Conservation (phyloP, 75 land plant species). For the Isoetes taiwanensis region DNA sequence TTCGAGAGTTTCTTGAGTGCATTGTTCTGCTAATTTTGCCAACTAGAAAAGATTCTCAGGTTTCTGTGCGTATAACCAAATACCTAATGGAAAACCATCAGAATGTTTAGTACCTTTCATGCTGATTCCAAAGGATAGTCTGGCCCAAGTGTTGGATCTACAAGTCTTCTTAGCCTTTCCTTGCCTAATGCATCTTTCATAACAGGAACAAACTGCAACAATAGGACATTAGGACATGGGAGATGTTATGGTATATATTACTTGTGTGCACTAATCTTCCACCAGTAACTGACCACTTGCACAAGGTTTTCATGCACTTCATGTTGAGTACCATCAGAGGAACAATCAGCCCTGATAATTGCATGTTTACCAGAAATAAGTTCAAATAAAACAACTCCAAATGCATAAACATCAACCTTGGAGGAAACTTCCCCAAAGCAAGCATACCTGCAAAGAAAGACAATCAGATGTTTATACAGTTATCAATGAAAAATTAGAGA, state of each 20-base stretch:
- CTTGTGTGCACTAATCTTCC: too few species aligned
- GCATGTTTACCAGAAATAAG: not conserved
- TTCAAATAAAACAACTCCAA: conserved; percentile 3
- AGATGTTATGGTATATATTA: not conserved
- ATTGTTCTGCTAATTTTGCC: not conserved
- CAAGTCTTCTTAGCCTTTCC: not conserved
- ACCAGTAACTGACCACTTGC: not conserved
- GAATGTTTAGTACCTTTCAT: not conserved
- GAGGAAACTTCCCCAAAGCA: not conserved
- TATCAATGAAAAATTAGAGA: not conserved
- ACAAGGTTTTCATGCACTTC: not conserved
- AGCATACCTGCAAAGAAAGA: not conserved
- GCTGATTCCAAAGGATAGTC: not conserved
- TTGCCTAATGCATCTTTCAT: not conserved
- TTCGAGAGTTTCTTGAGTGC: not conserved
- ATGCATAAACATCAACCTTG: not conserved
- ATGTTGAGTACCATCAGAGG: not conserved
- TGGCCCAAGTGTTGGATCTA: not conserved
- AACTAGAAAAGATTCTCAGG: not conserved
- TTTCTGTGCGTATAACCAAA: not conserved
- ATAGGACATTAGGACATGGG: not conserved
- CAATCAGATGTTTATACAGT: not conserved
- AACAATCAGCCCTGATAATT: not conserved
- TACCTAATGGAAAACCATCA: not conserved
- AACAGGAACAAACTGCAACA: not conserved